Percentiles rank a stretch among this genome's conserved stretches.
phyloP scores from a whole-genome alignment of 805 yeast genomes.

The Priceomyces fermenticarens region DNA sequence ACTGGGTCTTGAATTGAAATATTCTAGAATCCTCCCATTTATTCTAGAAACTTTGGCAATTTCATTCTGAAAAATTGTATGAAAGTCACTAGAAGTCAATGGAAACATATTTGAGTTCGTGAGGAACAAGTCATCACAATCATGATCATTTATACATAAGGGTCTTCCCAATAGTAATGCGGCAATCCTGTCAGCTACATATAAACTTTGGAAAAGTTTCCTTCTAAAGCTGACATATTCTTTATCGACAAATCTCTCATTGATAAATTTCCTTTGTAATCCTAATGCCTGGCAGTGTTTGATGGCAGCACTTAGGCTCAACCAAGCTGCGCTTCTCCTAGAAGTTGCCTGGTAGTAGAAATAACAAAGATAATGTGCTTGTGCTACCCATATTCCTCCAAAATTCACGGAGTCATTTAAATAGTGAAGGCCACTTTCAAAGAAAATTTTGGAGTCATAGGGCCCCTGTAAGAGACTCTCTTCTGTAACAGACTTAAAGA shows the following conservation, averaged over 20 bases:
- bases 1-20: conserved; percentile 28
- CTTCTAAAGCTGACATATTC: conserved; percentile 27
- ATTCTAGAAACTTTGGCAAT: conserved; percentile 24
- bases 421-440: conserved; percentile 32
- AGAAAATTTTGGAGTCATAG: conserved; percentile 27
- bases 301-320: conserved; percentile 40
- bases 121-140: conserved; percentile 33
- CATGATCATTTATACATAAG: conserved; percentile 29
- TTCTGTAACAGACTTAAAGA: conserved; percentile 20
- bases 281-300: conserved; percentile 43
- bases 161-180: conserved; percentile 37
- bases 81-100: conserved; percentile 13
- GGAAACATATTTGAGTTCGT: conserved; percentile 9
- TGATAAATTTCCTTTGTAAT: conserved; percentile 34
- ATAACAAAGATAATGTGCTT: conserved; percentile 36
- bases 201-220: conserved; percentile 31
- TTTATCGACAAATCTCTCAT: conserved; percentile 31
- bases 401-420: conserved; percentile 33
- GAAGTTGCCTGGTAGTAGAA: conserved; percentile 40
- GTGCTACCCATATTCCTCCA: conserved; percentile 40
- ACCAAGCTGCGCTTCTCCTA: conserved; percentile 42
- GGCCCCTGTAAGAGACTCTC: conserved; percentile 11
- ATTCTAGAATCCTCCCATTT: conserved; percentile 26
- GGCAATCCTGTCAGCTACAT: conserved; percentile 31
- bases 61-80: conserved; percentile 23